Percentiles rank a stretch among this genome's conserved stretches.
These are phyloP conservation scores for Ophiostoma pallidulum DNA, from an alignment of 2,329 filamentous ascomycete species.

Conservation along the genomic window DNA sequence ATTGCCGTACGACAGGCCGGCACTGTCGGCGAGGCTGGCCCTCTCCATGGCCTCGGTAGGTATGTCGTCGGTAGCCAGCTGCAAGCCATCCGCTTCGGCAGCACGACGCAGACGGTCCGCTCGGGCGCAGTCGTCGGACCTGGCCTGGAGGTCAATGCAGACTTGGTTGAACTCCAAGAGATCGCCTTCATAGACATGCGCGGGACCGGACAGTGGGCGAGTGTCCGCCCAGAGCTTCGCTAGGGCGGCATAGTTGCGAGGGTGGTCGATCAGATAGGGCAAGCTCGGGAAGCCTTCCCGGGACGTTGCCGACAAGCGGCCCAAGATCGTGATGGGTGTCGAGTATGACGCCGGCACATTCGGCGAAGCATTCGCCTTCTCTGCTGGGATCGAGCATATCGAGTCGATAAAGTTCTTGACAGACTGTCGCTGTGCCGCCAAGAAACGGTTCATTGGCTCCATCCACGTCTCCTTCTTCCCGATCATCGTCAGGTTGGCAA, in stretches of 20 bases:
- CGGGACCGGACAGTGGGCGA: constrained; percentile 25
- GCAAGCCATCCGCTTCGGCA: constrained; percentile 21
- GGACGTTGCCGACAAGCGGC: constrained; percentile 67
- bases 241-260: constrained; percentile 73
- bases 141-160: constrained; percentile 41
- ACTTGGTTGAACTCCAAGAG: constrained; percentile 42
- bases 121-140: constrained; percentile 42
- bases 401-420: constrained; percentile 84
- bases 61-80: constrained; percentile 21
- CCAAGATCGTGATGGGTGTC: constrained; percentile 82
- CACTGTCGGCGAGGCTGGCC: constrained; percentile 28
- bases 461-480: constrained; percentile 97
- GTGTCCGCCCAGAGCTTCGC: constrained; percentile 70
- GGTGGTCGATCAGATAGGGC: constrained; percentile 85
- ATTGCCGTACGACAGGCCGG: constrained; percentile 29
- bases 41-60: constrained; percentile 42
- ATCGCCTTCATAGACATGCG: constrained; percentile 39
- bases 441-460: constrained; percentile 93
- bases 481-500: constrained; percentile 85
- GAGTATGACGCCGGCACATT: constrained; percentile 76
- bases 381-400: constrained; percentile 72
- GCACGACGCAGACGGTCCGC: constrained; percentile 37
- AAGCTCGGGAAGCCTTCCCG: constrained; percentile 89
- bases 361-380: constrained; percentile 43
- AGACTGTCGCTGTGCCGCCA: constrained; percentile 62